phyloP scores from a whole-genome alignment of 2,329 filamentous ascomycete genomes.

The Colletotrichum eremochloae region DNA sequence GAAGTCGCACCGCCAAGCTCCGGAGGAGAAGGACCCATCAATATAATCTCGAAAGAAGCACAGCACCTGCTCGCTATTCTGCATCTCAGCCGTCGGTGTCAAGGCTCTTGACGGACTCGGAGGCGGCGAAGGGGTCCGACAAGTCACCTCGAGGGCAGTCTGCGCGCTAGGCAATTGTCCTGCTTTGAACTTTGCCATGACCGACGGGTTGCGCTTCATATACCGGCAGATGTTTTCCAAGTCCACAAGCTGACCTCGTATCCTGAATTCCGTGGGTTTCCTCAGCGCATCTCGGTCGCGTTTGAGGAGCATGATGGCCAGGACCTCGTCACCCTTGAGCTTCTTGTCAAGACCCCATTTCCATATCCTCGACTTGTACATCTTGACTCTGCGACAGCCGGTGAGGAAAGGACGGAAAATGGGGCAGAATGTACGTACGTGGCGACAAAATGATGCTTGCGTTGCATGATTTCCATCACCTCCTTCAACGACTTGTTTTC shows the following conservation, averaged over 20 bases:
- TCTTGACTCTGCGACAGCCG: slow-evolving; percentile 52
- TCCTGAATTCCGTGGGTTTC: slow-evolving; percentile 53
- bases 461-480: slow-evolving; percentile 56
- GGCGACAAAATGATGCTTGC: slow-evolving; percentile 54
- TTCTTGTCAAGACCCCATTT: slow-evolving; percentile 59
- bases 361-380: slow-evolving; percentile 59
- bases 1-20: slow-evolving; percentile 50
- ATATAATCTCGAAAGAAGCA: slow-evolving; percentile 49
- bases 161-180: slow-evolving; percentile 50
- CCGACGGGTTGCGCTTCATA: slow-evolving; percentile 54
- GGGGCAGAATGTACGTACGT: slow-evolving; percentile 50
- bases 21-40: slow-evolving; percentile 48
- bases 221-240: slow-evolving; percentile 57
- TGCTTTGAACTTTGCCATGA: slow-evolving; percentile 50
- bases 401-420: slow-evolving; percentile 8
- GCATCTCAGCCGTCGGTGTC: slow-evolving; percentile 44
- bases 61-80: slow-evolving; percentile 48
- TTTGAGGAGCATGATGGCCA: slow-evolving; percentile 55
- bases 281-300: slow-evolving; percentile 53
- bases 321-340: slow-evolving; percentile 56
- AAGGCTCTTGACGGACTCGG: slow-evolving; percentile 45
- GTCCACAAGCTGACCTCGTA: slow-evolving; percentile 55
- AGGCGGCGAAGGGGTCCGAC: slow-evolving; percentile 49
- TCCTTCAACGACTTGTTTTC: slow-evolving; percentile 57
- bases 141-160: slow-evolving; percentile 50